Conservation (phyloP, 345 rosid genomes). For the Tarenaya hassleriana region DNA sequence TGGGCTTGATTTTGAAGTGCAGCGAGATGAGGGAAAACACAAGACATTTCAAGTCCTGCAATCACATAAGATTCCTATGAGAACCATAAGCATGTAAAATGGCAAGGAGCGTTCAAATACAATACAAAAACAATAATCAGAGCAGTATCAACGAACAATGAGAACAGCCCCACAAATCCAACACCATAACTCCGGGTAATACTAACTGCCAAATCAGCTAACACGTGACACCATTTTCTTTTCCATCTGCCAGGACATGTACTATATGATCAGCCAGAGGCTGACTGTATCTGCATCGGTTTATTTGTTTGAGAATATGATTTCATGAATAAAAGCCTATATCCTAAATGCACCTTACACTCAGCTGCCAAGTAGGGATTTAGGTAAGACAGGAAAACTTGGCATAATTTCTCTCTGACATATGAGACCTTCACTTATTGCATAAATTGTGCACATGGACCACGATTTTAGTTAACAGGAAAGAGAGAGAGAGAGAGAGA, state of each 20-base stretch:
- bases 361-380: neutral
- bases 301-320: no score
- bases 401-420: neutral
- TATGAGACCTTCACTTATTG: neutral
- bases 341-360: no score
- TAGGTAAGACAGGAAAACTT: no score
- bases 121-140: neutral
- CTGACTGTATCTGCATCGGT: no score
- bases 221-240: no score
- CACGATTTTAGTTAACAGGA: no score
- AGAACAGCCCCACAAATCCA: no score
- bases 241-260: no score
- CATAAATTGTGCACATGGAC: neutral
- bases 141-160: neutral
- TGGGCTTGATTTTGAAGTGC: slow-evolving; percentile 99
- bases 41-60: slow-evolving; percentile 98
- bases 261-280: no score
- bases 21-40: slow-evolving; percentile 99
- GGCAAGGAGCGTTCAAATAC: neutral
- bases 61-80: slow-evolving; percentile 20
- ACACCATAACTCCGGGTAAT: no score
- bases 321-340: no score
- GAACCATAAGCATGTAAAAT: slow-evolving; percentile 9
- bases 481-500: neutral
- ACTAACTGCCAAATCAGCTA: no score